A percentile compares a stretch with the other conserved stretches of the same genome.
phyloP scores from a whole-genome alignment of 345 rosid species.

The Raphanus raphanistrum region DNA sequence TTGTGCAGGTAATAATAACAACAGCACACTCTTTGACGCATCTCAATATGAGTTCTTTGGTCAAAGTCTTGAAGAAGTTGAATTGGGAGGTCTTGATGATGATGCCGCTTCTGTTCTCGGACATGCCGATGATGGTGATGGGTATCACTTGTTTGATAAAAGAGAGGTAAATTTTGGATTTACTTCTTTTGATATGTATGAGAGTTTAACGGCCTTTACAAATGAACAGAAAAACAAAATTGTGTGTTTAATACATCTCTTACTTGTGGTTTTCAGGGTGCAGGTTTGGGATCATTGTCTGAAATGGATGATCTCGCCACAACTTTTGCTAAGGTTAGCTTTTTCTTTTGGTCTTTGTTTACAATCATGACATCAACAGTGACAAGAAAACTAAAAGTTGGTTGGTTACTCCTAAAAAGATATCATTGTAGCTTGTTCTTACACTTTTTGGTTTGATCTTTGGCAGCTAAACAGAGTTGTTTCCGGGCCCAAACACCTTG shows the following conservation, averaged over 20 bases:
- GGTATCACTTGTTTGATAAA: constrained; percentile 77
- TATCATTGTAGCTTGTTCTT: background rate
- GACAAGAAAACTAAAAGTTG: background rate
- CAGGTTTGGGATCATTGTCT: constrained; percentile 66
- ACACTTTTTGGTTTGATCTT: constrained; percentile 11
- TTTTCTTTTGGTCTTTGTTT: background rate
- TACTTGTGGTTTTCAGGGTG: constrained; percentile 46
- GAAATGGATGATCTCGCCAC: constrained; percentile 91
- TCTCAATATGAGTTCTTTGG: constrained; percentile 78
- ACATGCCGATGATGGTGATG: constrained; percentile 66
- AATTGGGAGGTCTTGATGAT: constrained; percentile 72
- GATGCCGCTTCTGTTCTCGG: constrained; percentile 50
- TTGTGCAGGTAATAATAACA: constrained; percentile 33
- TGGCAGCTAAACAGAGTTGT: constrained; percentile 86
- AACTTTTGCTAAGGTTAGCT: constrained; percentile 86
- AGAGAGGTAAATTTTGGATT: constrained; percentile 50
- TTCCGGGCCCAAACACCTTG: constrained; percentile 89
- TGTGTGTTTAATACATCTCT: background rate
- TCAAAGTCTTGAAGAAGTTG: constrained; percentile 60
- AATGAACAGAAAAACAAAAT: too few species aligned
- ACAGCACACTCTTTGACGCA: constrained; percentile 57
- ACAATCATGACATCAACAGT: background rate
- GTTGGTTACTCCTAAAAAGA: background rate
- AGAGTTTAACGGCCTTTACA: background rate
- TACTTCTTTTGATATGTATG: background rate